Evolutionary conservation across 306 rosid genomes (phyloP), one percentile per base, ranked within the genome.

Genomic region (Cucurbita argyrosperma): DNA sequence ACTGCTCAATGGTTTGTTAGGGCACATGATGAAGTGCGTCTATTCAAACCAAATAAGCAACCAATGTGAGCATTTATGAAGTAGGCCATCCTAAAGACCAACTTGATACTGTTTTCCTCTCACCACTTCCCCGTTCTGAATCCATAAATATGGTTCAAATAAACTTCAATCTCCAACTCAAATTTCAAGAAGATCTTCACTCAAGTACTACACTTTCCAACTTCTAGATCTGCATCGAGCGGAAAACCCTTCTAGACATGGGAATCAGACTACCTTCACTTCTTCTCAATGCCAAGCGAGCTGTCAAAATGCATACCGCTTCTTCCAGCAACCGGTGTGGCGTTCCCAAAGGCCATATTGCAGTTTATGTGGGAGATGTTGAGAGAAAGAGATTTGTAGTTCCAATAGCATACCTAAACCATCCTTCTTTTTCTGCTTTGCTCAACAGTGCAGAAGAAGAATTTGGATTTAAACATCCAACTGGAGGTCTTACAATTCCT

Each of bases 401-500:
- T 80, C 90, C 87, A 7, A 35, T 85, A 43, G 75, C 86, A 10
- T 79, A 57, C 74, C 64, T 84, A 80, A 86, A 68, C 55, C 80
- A 81, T 43, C 71, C 87, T 71, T 46, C 77, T 35, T 86, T 86
- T 57, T 83, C 79, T 70, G 77, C 83, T 5, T 56, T 82, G 37
- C 57, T 80, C 38, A 79, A n/a, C 52, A 55, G 76, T 43, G 86
- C 79, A 3, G 80, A 84, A 43, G 86, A 86, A 82, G 87, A 85
- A 64, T 80, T 80, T 6, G 86, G 87, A 55, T 85, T 74, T 61
- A 76, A 83, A 40, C 89, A 85, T 85, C 85, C 87, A 14, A 76
- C 79, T 84, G 84, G 88, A n/a, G 90, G 91, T 37, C 79, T 85
- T 45, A 85, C 87, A 72, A 79, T 79, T 71, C 87, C 86, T 47